Evolutionary conservation across 1,139 yeast species (phyloP), one percentile per base, ranked within the genome.

Genomic region (Suhomyces anneliseae): DNA sequence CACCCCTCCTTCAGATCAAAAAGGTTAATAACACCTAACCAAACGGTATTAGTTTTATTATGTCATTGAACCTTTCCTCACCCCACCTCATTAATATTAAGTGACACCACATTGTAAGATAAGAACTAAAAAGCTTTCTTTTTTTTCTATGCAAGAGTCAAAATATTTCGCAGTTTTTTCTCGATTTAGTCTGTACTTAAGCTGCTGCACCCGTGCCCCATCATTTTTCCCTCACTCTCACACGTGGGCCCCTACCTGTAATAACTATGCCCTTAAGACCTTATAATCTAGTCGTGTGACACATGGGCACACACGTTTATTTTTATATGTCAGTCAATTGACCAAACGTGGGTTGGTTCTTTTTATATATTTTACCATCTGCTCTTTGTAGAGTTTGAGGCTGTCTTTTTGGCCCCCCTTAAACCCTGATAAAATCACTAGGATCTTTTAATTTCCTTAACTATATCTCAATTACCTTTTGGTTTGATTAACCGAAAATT

Each of bases 251-350:
- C 32, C 24, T 7, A 29, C n/a, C 9, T 29, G 11, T 6, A 29
- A 29, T 29, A 29, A 29, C 12, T 12, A 32, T 36, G 36, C 27
- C 44, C 32, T 11, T 9, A 5, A 6, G 11, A 29, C 6, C 32
- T 8, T 29, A 29, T 29, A 29, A 11, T 29, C 40, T 11, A 27
- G 40, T 42, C 45, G 45, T 42, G 45, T 42, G 45, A 42, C 45
- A 42, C 37, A 32, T 26, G 35, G 39, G 44, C 39, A 41, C 11
- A 15, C 44, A 42, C 45, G 45, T 42, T 42, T 33, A 42, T 36
- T 38, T 36, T 36, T 15, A 11, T 29, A 34, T 12, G 38, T 31
- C 36, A 37, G 38, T 31, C 36, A 37, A 36, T 42, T 42, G 38
- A 38, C 33, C 45, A 37, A 42, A 42, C 45, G 45, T 42, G 45